A percentile compares a stretch with the other conserved stretches of the same genome.
phyloP scores from a whole-genome alignment of 768 basidiomycete genomes.

The Tephrocybe sp. region DNA sequence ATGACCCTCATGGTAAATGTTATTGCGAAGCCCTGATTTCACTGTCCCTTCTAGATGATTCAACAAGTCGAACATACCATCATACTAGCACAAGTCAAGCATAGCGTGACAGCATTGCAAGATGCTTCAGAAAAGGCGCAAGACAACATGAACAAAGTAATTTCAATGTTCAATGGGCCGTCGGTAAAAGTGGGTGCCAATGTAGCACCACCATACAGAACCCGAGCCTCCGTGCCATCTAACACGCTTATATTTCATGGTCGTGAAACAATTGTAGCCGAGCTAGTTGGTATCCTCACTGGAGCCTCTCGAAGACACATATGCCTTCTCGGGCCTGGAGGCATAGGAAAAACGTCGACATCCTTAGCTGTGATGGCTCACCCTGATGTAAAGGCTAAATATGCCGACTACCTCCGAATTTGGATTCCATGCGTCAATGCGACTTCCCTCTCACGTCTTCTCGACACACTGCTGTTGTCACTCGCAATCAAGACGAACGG shows the following conservation, averaged over 20 bases:
- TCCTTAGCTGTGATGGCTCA: slow-evolving; percentile 31
- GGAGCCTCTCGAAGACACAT: slow-evolving; percentile 12
- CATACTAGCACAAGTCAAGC: background rate
- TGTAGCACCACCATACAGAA: background rate
- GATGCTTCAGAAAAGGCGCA: background rate
- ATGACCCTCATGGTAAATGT: no score
- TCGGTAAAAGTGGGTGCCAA: background rate
- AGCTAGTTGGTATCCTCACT: slow-evolving; percentile 11
- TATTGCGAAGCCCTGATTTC: background rate
- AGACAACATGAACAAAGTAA: slow-evolving; percentile 7
- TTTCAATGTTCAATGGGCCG: background rate
- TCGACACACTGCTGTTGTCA: slow-evolving; percentile 18
- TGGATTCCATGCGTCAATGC: slow-evolving; percentile 34
- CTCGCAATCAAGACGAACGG: slow-evolving; percentile 19
- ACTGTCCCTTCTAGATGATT: background rate
- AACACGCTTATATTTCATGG: slow-evolving; percentile 20
- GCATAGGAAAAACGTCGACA: slow-evolving; percentile 37
- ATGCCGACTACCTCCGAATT: slow-evolving; percentile 18
- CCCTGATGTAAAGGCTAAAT: slow-evolving; percentile 17
- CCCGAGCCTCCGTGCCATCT: slow-evolving; percentile 6
- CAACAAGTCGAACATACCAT: background rate
- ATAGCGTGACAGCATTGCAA: slow-evolving; percentile 3
- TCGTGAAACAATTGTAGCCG: slow-evolving; percentile 16
- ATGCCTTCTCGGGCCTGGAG: slow-evolving; percentile 27
- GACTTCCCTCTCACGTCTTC: slow-evolving; percentile 20